phyloP scores from a whole-genome alignment of 768 basidiomycete genomes.

The Gloeopeniophorella convolvens region DNA sequence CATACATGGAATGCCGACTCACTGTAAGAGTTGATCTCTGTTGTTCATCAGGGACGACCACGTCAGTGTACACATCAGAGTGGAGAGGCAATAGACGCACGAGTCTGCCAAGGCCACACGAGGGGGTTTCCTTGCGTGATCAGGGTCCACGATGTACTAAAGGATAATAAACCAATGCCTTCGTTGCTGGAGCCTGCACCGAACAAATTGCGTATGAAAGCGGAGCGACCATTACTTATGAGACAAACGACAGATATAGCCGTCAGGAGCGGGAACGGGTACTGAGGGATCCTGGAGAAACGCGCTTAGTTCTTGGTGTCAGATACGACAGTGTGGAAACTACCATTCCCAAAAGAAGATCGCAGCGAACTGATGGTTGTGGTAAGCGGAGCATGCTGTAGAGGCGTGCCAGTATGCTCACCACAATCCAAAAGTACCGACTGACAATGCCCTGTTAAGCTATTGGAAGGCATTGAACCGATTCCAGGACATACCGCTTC shows the following conservation, averaged over 20 bases:
- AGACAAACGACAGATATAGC: constrained; percentile 45
- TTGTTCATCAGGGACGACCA: no score
- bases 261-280: constrained; percentile 38
- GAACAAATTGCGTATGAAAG: constrained; percentile 35
- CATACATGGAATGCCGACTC: not conserved
- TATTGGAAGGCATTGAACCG: no score
- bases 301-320: not conserved
- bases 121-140: constrained; percentile 50
- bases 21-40: constrained; percentile 41
- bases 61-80: not conserved
- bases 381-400: not conserved
- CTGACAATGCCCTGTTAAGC: constrained; percentile 5
- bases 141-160: constrained; percentile 45
- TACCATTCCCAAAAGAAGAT: constrained; percentile 44
- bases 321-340: constrained; percentile 20
- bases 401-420: constrained; percentile 14
- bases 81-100: constrained; percentile 27
- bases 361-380: constrained; percentile 38
- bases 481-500: constrained; percentile 29
- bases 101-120: constrained; percentile 51
- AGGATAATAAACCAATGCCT: constrained; percentile 42
- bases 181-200: constrained; percentile 46
- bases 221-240: constrained; percentile 39
- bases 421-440: constrained; percentile 52
- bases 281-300: constrained; percentile 30